A percentile compares a stretch with the other conserved stretches of the same genome.
phyloP scores from a whole-genome alignment of 2,329 filamentous ascomycete genomes.

The Aspergillus phoenicis region DNA sequence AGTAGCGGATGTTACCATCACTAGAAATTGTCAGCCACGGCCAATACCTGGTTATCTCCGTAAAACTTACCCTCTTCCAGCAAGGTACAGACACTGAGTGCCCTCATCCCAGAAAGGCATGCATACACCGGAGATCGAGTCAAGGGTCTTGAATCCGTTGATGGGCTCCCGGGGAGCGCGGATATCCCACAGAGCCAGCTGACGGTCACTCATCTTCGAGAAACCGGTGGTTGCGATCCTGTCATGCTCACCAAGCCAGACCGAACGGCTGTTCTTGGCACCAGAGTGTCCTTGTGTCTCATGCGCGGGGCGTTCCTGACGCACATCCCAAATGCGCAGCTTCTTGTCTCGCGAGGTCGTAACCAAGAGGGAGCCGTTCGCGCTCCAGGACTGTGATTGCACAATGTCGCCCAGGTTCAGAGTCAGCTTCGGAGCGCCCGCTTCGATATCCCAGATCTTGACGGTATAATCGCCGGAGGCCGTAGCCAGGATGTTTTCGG shows the following conservation, averaged over 20 bases:
- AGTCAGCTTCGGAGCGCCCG: slow-evolving; percentile 71
- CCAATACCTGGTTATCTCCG: not conserved
- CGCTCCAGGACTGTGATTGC: slow-evolving; percentile 94
- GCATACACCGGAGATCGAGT: slow-evolving; percentile 95
- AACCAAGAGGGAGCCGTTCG: slow-evolving; percentile 79
- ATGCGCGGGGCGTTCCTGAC: slow-evolving; percentile 84
- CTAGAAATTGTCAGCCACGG: slow-evolving; percentile 48
- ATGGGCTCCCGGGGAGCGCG: slow-evolving; percentile 78
- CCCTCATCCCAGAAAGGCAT: slow-evolving; percentile 99
- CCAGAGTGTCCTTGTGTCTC: slow-evolving; percentile 84
- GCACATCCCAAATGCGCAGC: slow-evolving; percentile 93
- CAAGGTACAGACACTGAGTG: slow-evolving; percentile 91
- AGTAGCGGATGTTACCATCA: slow-evolving; percentile 99
- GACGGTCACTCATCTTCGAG: slow-evolving; percentile 96
- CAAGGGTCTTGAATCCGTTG: slow-evolving; percentile 84
- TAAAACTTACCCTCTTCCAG: slow-evolving; percentile 81
- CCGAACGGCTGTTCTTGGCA: slow-evolving; percentile 94
- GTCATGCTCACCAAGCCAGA: slow-evolving; percentile 97
- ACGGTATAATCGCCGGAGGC: slow-evolving; percentile 92
- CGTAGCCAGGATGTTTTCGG: slow-evolving; percentile 92
- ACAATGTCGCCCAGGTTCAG: slow-evolving; percentile 90
- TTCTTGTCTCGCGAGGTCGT: slow-evolving; percentile 99
- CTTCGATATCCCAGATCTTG: slow-evolving; percentile 92
- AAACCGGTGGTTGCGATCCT: slow-evolving; percentile 95
- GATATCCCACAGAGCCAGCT: slow-evolving; percentile 93